Evolutionary conservation across 1,139 yeast species (phyloP).

Genomic region (Hemisphaericaspora subhashii): DNA sequence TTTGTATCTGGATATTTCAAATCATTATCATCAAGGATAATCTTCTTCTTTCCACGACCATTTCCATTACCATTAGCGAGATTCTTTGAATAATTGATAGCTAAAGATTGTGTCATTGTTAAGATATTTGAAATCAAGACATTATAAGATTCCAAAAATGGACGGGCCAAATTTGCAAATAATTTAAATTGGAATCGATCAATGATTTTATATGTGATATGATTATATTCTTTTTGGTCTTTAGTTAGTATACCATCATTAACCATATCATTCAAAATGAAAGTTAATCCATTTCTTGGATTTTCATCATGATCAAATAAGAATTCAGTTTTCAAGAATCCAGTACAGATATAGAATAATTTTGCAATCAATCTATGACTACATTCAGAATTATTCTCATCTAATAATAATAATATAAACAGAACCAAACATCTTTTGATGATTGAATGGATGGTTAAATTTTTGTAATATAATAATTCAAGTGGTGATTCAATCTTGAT

Average conservation of each 20-base stretch:
- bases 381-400: slow-evolving; percentile 13
- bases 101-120: slow-evolving; percentile 16
- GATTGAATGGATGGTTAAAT: slow-evolving; percentile 41
- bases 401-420: slow-evolving; percentile 26
- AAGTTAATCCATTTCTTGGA: slow-evolving; percentile 28
- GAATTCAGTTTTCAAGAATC: slow-evolving; percentile 45
- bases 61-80: slow-evolving; percentile 10
- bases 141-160: slow-evolving; percentile 41
- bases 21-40: slow-evolving; percentile 16
- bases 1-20: slow-evolving; percentile 38
- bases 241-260: slow-evolving; percentile 15
- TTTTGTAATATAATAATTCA: slow-evolving; percentile 47
- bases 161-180: slow-evolving; percentile 32
- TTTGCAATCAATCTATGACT: slow-evolving; percentile 25
- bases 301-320: slow-evolving; percentile 45
- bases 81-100: slow-evolving; percentile 13
- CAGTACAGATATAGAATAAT: slow-evolving; percentile 36
- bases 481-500: slow-evolving; percentile 36
- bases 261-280: slow-evolving; percentile 31
- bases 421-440: slow-evolving; percentile 39
- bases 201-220: slow-evolving; percentile 22
- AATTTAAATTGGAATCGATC: slow-evolving; percentile 25
- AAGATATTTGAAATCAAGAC: slow-evolving; percentile 32
- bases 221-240: slow-evolving; percentile 17
- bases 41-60: slow-evolving; percentile 4